Conservation (phyloP, 192 early-diverging fungal species). For the Paraglomus brasilianum region DNA sequence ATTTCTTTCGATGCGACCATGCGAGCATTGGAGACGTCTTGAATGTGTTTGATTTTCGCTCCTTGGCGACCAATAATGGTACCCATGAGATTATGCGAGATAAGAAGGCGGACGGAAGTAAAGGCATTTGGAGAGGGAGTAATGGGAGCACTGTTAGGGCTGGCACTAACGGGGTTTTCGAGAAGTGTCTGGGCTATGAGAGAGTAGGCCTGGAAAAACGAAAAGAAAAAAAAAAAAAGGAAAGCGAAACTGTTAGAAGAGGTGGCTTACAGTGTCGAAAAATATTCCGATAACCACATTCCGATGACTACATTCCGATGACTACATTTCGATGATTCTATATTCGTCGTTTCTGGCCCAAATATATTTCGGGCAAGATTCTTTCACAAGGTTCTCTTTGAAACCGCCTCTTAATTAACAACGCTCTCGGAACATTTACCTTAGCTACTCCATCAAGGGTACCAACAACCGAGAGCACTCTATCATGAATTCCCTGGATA, state of each 20-base stretch:
- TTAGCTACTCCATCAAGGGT: constrained; percentile 70
- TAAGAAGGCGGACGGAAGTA: constrained; percentile 80
- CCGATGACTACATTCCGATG: neutral
- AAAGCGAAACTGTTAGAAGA: neutral
- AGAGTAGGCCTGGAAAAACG: constrained; percentile 68
- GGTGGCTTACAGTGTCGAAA: neutral
- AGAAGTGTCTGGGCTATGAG: constrained; percentile 76
- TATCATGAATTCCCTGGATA: constrained; percentile 83
- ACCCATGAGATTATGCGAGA: constrained; percentile 89
- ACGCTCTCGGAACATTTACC: constrained; percentile 48
- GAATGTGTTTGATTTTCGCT: constrained; percentile 93
- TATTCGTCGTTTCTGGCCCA: neutral
- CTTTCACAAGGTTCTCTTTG: neutral
- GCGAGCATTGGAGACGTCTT: constrained; percentile 83
- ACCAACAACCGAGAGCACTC: constrained; percentile 75
- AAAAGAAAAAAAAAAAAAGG: neutral
- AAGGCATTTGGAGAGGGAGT: constrained; percentile 45
- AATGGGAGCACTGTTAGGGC: constrained; percentile 53
- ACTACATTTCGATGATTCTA: neutral
- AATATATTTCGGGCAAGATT: no score
- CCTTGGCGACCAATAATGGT: constrained; percentile 94
- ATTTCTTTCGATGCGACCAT: constrained; percentile 89
- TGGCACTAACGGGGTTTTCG: constrained; percentile 68
- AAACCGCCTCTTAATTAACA: neutral
- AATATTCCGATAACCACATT: neutral